Evolutionary conservation across 2,329 filamentous ascomycete species (phyloP).

Genomic region (Davidsoniella eucalypti): DNA sequence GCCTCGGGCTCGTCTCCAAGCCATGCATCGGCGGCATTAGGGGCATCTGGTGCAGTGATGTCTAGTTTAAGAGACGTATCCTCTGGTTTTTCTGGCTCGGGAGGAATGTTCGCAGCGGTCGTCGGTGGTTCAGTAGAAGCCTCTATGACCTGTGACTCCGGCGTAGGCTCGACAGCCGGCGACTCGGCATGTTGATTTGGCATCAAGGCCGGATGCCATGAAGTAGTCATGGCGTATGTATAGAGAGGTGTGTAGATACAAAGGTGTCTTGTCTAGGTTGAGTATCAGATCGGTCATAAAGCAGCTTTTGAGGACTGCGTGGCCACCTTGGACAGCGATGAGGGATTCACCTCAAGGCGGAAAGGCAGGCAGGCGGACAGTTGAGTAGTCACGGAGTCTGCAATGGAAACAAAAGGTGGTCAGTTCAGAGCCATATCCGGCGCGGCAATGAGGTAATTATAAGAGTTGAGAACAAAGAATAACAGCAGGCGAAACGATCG

Average conservation of each 20-base stretch:
- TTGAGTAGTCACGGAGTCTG: too few relatives aligned
- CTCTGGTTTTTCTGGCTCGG: not conserved
- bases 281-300: too few relatives aligned
- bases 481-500: too few relatives aligned
- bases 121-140: not conserved
- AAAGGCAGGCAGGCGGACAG: too few relatives aligned
- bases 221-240: conserved; percentile 22
- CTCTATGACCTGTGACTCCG: not conserved
- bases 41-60: conserved; percentile 3
- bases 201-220: conserved; percentile 27
- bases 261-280: not conserved
- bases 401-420: too few relatives aligned
- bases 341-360: too few relatives aligned
- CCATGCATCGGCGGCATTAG: conserved; percentile 10
- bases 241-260: not conserved
- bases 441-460: too few relatives aligned
- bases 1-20: conserved; percentile 10
- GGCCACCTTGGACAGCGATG: too few relatives aligned
- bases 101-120: not conserved
- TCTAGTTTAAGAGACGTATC: not conserved
- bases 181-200: conserved; percentile 16
- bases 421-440: too few relatives aligned
- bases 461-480: too few relatives aligned
- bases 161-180: not conserved
- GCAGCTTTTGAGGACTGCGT: too few relatives aligned